Evolutionary conservation across 1,284 basidiomycete species (phyloP), one percentile per base, ranked within the genome.

Genomic region (Takashimella tepidaria): DNA sequence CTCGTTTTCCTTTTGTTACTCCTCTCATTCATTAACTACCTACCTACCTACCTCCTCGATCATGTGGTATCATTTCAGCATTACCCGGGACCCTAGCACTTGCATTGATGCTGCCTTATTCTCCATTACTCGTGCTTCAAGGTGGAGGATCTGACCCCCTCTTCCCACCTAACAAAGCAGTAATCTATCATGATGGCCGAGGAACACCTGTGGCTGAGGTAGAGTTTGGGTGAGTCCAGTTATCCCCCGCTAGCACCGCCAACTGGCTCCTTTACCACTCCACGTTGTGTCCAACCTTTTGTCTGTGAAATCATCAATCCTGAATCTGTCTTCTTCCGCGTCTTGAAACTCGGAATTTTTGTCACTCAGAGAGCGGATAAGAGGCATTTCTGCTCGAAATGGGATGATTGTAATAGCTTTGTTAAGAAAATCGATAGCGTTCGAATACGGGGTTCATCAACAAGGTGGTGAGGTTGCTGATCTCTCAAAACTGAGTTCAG

Each of bases 111-210:
- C 77, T 92, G 50, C 89, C 92, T 63, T 81, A 84, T 21, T 87
- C 90, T 3, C 92, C 91, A 55, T 78, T 97, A 26, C 77, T 96
- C 45, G 92, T 92, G 69, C 83, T 97, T 41, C 81, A 95, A 59
- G 92, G 92, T 46, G 92, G 92, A 47, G 91, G 92, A 25, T 79
- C 84, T 48, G 87, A 87, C 68, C 92, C 92, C n/a, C 80, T 89
- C 5, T 97, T 92, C 74, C 86, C 92, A 24, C 89, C 89, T 23
- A 97, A 97, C 78, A 97, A 96, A 78, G 88, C 92, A 45, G 81
- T 96, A 53, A 74, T 97, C 45, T 96, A 89, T 85, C 87, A 96
- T 74, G 89, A 92, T 74, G 80, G 80, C 2, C 76, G 82, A 1
- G 84, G 83, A 3, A 77, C 79, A 49, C 86, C 92, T 63, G 85